Evolutionary conservation across 176 grass and related monocot species (phyloP).

Genomic region (Phragmites australis): DNA sequence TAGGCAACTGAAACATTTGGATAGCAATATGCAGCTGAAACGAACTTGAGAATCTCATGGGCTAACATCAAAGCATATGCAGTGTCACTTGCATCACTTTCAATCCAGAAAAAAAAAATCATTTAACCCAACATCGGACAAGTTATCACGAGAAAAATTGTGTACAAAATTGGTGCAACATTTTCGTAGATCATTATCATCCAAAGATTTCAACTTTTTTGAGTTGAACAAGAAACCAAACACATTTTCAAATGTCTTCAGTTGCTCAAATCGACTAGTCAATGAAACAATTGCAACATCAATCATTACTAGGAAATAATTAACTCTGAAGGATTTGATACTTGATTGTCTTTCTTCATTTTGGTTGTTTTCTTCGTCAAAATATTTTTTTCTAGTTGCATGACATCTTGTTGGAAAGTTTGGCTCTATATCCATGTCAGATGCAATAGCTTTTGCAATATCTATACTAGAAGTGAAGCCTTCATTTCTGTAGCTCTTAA

Average conservation of each 20-base stretch:
- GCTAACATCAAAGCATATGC: no score
- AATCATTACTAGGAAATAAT: background rate
- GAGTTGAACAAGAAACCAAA: conserved; percentile 20
- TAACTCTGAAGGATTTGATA: background rate
- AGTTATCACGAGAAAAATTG: background rate
- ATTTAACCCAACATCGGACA: background rate
- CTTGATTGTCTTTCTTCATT: background rate
- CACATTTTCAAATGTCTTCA: background rate
- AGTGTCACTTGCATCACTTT: no score
- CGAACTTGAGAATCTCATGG: no score
- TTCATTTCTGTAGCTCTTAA: no score
- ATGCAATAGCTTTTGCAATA: no score
- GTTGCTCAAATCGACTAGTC: background rate
- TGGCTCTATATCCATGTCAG: no score
- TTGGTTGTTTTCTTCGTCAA: background rate
- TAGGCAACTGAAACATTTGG: no score
- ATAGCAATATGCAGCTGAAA: no score
- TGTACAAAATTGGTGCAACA: background rate
- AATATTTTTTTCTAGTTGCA: no score
- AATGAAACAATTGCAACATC: conserved; percentile 5
- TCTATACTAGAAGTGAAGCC: no score
- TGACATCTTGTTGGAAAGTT: no score
- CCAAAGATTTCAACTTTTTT: background rate
- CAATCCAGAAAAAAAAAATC: background rate
- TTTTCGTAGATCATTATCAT: background rate